These are phyloP conservation scores for Drechslerella stenobrocha DNA, from an alignment of 2,329 filamentous ascomycete species.

Conservation along the genomic window DNA sequence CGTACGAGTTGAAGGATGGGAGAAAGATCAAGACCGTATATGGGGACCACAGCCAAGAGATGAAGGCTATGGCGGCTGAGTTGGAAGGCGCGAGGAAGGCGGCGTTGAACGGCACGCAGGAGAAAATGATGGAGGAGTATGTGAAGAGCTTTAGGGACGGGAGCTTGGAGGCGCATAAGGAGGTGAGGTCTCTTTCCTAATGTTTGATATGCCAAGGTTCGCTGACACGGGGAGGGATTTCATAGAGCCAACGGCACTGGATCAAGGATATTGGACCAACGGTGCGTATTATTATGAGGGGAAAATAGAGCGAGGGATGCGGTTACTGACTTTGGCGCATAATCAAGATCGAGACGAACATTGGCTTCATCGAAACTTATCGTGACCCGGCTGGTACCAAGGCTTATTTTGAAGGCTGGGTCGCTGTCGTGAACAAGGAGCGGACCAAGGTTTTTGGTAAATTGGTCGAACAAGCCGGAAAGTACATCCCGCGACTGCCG, in stretches of 20 bases:
- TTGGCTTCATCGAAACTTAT: slow-evolving; percentile 85
- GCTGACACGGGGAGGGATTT: neutral
- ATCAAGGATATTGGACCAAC: slow-evolving; percentile 77
- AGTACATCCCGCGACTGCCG: slow-evolving; percentile 83
- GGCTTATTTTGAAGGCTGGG: slow-evolving; percentile 84
- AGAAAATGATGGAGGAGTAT: slow-evolving; percentile 73
- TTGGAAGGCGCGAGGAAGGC: slow-evolving; percentile 70
- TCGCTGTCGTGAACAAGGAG: slow-evolving; percentile 72
- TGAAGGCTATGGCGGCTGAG: slow-evolving; percentile 69
- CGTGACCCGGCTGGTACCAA: slow-evolving; percentile 78
- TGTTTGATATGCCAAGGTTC: too few relatives aligned
- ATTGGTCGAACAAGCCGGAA: slow-evolving; percentile 77
- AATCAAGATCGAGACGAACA: slow-evolving; percentile 71
- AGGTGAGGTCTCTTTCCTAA: slow-evolving; percentile 56
- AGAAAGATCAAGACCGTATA: slow-evolving; percentile 73
- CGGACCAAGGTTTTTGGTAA: slow-evolving; percentile 66
- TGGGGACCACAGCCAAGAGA: slow-evolving; percentile 73
- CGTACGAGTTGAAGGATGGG: slow-evolving; percentile 56
- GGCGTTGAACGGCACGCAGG: slow-evolving; percentile 73
- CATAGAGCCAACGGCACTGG: slow-evolving; percentile 71
- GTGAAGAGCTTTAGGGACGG: slow-evolving; percentile 73
- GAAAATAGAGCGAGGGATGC: neutral
- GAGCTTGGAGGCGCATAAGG: slow-evolving; percentile 75
- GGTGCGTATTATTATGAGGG: slow-evolving; percentile 2
- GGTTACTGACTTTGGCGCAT: neutral